Conservation (phyloP, 345 rosid species). For the Populus tremula region DNA sequence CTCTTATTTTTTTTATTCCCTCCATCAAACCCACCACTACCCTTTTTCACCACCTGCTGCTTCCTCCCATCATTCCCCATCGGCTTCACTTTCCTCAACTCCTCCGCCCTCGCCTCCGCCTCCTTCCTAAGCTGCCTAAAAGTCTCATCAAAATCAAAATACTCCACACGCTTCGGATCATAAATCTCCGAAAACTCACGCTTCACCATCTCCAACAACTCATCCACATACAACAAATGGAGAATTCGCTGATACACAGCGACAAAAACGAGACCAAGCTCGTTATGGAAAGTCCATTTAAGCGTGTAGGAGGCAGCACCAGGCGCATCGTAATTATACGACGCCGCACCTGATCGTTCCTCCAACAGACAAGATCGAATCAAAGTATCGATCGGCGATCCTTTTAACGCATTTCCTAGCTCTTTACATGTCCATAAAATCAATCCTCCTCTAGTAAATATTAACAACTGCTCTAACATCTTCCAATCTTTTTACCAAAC, state of each 20-base stretch:
- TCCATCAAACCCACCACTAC: slow-evolving; percentile 49
- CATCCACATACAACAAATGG: slow-evolving; percentile 86
- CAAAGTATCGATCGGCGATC: slow-evolving; percentile 87
- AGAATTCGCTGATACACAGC: slow-evolving; percentile 96
- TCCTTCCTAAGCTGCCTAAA: slow-evolving; percentile 93
- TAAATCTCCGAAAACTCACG: slow-evolving; percentile 71
- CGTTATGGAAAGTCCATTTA: slow-evolving; percentile 95
- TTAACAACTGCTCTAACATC: slow-evolving; percentile 93
- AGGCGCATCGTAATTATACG: slow-evolving; percentile 67
- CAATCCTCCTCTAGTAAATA: slow-evolving; percentile 94
- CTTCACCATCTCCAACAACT: slow-evolving; percentile 72
- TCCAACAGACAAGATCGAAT: slow-evolving; percentile 91
- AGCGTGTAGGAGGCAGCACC: slow-evolving; percentile 88
- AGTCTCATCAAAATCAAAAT: slow-evolving; percentile 69
- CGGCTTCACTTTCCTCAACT: slow-evolving; percentile 69
- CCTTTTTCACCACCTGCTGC: slow-evolving; percentile 56
- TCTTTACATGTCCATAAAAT: slow-evolving; percentile 98
- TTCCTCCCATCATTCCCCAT: slow-evolving; percentile 48
- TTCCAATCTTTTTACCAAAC: slow-evolving; percentile 16
- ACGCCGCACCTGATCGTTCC: slow-evolving; percentile 88
- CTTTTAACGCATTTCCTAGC: slow-evolving; percentile 86
- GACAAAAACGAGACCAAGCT: slow-evolving; percentile 92
- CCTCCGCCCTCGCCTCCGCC: slow-evolving; percentile 90
- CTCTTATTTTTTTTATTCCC: slow-evolving; percentile 51
- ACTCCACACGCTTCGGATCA: slow-evolving; percentile 61